phyloP scores from a whole-genome alignment of 805 yeast species.

The Sugiyamaella valdiviana region DNA sequence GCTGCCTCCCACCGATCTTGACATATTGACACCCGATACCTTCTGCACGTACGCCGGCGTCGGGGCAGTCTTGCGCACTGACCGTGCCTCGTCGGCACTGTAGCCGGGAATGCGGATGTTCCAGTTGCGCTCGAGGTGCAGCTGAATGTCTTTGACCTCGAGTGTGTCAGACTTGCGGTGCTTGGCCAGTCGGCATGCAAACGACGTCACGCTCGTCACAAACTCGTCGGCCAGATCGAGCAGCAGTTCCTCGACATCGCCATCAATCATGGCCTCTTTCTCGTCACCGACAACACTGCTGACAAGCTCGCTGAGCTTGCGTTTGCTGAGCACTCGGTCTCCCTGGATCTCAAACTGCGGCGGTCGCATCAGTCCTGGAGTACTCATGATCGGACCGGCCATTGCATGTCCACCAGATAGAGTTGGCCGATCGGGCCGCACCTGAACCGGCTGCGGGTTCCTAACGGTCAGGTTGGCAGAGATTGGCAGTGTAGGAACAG shows the following conservation, averaged over 20 bases:
- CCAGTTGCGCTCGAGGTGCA: constrained; percentile 91
- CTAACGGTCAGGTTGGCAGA: constrained; percentile 62
- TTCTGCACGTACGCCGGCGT: constrained; percentile 36
- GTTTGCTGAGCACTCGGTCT: constrained; percentile 70
- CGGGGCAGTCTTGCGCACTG: constrained; percentile 37
- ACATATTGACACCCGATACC: constrained; percentile 32
- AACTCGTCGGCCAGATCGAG: constrained; percentile 95
- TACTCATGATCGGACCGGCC: constrained; percentile 59
- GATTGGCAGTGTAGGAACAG: constrained; percentile 37
- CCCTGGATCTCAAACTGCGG: constrained; percentile 75
- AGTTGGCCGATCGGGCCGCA: constrained; percentile 72
- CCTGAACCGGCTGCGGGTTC: constrained; percentile 57
- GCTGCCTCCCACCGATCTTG: constrained; percentile 22
- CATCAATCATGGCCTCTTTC: constrained; percentile 83
- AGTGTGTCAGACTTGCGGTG: constrained; percentile 83
- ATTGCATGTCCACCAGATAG: constrained; percentile 78
- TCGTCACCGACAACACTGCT: constrained; percentile 67
- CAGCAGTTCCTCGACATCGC: constrained; percentile 85
- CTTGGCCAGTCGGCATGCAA: constrained; percentile 92
- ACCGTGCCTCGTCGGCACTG: constrained; percentile 81
- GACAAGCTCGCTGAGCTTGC: constrained; percentile 84
- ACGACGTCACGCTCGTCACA: constrained; percentile 80
- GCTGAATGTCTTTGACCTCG: constrained; percentile 83
- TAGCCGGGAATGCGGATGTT: constrained; percentile 92
- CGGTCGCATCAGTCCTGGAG: constrained; percentile 67